Evolutionary conservation across 2,329 filamentous ascomycete genomes (phyloP), one percentile per base, ranked within the genome.

Genomic region (Fusarium siculi): DNA sequence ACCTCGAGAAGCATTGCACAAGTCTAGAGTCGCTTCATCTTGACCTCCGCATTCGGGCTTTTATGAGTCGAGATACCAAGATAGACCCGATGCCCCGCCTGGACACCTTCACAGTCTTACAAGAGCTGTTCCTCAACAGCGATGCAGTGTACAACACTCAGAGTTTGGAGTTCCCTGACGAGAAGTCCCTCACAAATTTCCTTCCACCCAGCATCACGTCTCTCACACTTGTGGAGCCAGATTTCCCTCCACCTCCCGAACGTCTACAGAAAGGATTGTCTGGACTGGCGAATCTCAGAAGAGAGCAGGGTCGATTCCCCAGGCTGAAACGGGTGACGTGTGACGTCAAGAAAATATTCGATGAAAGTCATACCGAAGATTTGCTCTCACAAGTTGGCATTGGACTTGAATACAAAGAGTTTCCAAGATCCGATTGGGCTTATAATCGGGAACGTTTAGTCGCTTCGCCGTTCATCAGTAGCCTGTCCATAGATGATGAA

Each of bases 11-110:
- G 21, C 43, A 74, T 8, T 37, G 15, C 14, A 21, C 5, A 40
- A 71, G 34, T 23, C 53, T 75, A 21, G 47, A 55, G 36, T 64
- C 53, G n/a, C 42, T 75, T 30, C 46, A 65, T 40, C 58, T 74
- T 15, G 70, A 74, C 42, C 30, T 67, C 15, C 68, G 61, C 21
- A 44, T 56, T n/a, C 37, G 42, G 32, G 23, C n/a, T 25, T 34
- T 36, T 8, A 18, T 49, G 32, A 36, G 23, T 15, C 19, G 14
- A 50, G 40, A 49, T 9, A 50, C 43, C 15, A 43, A 37, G 21
- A 47, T 46, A 23, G 50, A 57, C n/a, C 57, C 40, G 4, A 46
- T 60, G 42, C 61, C 58, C 39, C 46, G n/a, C 25, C 63, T 74
- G 34, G 43, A 34, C 40, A 25, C 7, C 25, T 74, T 75, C 28